Percentiles rank a stretch among this genome's conserved stretches.
Conservation (phyloP, 805 yeast species). For the Tetrapisispora pingtungensis region DNA sequence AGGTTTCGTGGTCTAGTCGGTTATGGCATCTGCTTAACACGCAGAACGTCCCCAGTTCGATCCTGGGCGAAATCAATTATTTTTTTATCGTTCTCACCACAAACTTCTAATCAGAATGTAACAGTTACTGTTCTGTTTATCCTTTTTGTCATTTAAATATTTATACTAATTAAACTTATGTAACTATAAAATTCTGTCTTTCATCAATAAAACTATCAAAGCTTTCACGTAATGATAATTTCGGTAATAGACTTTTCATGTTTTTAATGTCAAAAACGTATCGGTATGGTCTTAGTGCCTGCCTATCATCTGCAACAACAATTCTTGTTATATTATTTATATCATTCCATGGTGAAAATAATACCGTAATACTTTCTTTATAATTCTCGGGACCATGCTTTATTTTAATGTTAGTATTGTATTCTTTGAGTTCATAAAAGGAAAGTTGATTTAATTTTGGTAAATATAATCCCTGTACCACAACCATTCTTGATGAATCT, state of each 20-base stretch:
- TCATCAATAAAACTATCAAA: constrained; percentile 17
- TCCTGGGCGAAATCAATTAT: constrained; percentile 98
- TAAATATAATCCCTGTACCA: constrained; percentile 19
- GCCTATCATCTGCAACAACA: neutral
- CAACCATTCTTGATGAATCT: constrained; percentile 6
- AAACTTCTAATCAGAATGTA: too few relatives aligned
- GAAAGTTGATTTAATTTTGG: constrained; percentile 9
- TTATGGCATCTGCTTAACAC: constrained; percentile 99
- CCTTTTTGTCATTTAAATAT: neutral
- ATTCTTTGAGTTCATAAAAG: constrained; percentile 1
- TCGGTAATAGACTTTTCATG: constrained; percentile 11
- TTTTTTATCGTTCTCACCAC: constrained; percentile 19
- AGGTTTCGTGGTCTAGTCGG: constrained; percentile 99
- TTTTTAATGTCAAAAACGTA: constrained; percentile 15
- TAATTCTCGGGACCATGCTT: neutral
- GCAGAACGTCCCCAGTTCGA: constrained; percentile 99
- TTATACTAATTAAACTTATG: constrained; percentile 2
- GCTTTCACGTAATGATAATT: constrained; percentile 11
- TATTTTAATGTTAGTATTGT: too few relatives aligned
- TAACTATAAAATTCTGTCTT: constrained; percentile 15
- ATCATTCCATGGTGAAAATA: constrained; percentile 22
- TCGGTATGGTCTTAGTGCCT: constrained; percentile 1
- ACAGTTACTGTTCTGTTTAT: too few relatives aligned
- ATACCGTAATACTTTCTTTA: constrained; percentile 11
- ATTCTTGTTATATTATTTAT: constrained; percentile 9